Base-by-base conservation (phyloP, 2,329 filamentous ascomycete genomes). In the Xenoacremonium recifei region DNA sequence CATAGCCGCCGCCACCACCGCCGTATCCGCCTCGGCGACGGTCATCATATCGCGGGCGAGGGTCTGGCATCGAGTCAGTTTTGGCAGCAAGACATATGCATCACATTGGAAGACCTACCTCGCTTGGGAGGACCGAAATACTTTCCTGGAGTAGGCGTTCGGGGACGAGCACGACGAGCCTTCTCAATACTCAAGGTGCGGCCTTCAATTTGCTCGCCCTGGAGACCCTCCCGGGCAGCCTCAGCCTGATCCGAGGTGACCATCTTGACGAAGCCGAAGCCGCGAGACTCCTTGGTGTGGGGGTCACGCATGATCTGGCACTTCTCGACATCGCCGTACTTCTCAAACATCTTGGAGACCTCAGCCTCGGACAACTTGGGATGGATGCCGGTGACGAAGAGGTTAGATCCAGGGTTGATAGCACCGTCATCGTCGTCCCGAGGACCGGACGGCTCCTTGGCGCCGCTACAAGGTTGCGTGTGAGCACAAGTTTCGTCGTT, bases 231-330 rank as follows among this genome's bases (percentile, higher is more conserved):
- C 75, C 93, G 96, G 56, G 93, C 93, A 55, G 93, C 91, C 69
- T 99, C 93, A 51, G 93, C 93, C 70, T 96, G 88, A 42, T 97
- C 92, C 36, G 89, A 82, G 44, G 89, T 95, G 47, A 90, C 84
- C 92, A 99, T 97, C 77, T 99, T 97, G 66, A 99, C 93, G 73
- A 99, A 99, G 42, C 93, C 93, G 55, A 99, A 99, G 54, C 93
- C 93, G 69, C 93, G 93, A 57, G 92, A 97, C 71, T 99, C 93
- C 73, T 96, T 95, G 62, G 89, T 95, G 70, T 99, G 93, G 49
- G 93, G 93, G 64, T 99, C 93, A 62, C 92, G 84, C 93, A 99
- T 99, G 73, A 99, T 99, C 69, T 96, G 95, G 75, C 92, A 97
- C 73, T 95, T 97, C 73, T 97, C 92, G 39, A 99, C 93, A 65